A percentile compares a stretch with the other conserved stretches of the same genome.
Evolutionary conservation across 768 basidiomycete genomes (phyloP).

Genomic region (Trametes coccinea): DNA sequence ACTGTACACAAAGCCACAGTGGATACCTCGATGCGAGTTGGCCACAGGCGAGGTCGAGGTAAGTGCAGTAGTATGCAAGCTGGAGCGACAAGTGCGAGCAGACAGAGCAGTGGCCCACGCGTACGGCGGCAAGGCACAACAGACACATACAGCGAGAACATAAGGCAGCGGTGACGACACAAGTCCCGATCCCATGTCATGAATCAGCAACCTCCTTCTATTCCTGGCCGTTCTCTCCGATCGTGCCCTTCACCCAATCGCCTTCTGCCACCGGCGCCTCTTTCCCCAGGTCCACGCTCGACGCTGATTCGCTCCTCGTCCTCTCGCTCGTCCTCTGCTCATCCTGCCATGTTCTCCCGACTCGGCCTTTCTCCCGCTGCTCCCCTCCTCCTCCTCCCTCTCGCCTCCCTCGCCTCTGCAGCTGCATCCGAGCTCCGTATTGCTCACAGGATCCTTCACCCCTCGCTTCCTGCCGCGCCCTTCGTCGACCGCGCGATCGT

Average conservation of each 20-base stretch:
- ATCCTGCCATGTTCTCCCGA: constrained; percentile 28
- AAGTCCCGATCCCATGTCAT: no score
- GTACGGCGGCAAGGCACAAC: neutral
- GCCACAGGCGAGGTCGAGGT: no score
- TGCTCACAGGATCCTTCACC: constrained; percentile 57
- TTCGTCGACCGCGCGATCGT: constrained; percentile 48
- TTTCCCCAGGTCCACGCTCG: neutral
- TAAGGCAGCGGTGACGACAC: constrained; percentile 15
- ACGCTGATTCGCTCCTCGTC: constrained; percentile 13
- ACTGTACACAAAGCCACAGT: neutral
- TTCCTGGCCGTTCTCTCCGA: constrained; percentile 7
- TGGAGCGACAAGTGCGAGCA: neutral
- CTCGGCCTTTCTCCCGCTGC: constrained; percentile 25
- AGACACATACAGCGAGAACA: neutral
- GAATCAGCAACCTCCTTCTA: constrained; percentile 5
- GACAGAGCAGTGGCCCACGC: no score
- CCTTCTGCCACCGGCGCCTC: constrained; percentile 11
- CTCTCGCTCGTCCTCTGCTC: neutral
- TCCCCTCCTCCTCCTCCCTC: constrained; percentile 27
- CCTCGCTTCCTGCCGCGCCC: constrained; percentile 34
- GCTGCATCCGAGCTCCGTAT: constrained; percentile 33
- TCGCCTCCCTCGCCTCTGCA: constrained; percentile 24
- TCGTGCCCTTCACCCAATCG: constrained; percentile 20
- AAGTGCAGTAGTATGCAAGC: neutral
- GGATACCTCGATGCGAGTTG: neutral